These are phyloP conservation scores for Monilinia aucupariae DNA, from an alignment of 2,329 filamentous ascomycete species.

Conservation along the genomic window DNA sequence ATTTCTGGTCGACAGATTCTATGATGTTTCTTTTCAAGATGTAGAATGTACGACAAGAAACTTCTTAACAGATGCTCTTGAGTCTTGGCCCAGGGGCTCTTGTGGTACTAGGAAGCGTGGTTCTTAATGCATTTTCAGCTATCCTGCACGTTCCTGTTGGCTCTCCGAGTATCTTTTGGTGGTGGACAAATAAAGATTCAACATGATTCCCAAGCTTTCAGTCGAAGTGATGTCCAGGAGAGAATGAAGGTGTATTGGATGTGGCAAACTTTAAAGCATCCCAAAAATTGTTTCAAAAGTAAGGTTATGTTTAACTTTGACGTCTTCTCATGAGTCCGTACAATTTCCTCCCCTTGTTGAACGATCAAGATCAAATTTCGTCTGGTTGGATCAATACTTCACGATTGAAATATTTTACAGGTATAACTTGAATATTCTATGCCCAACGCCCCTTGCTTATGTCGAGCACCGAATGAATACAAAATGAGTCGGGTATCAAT, in stretches of 20 bases:
- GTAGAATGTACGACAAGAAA: too few species aligned
- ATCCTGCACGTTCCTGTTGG: not conserved
- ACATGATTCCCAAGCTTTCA: too few species aligned
- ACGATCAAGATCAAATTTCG: too few species aligned
- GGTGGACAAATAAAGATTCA: not conserved
- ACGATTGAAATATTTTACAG: not conserved
- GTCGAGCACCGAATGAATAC: constrained; percentile 6
- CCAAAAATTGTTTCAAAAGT: too few species aligned
- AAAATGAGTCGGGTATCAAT: constrained; percentile 16
- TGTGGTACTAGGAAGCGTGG: not conserved
- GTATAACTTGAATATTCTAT: not conserved
- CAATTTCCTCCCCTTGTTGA: too few species aligned
- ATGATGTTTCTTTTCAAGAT: constrained; percentile 15
- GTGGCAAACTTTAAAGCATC: too few species aligned
- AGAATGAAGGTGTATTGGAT: not conserved
- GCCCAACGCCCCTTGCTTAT: not conserved
- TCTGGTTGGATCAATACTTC: too few species aligned
- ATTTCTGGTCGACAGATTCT: constrained; percentile 28
- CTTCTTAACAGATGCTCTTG: too few species aligned
- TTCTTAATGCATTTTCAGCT: constrained; percentile 6
- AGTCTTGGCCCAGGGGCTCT: not conserved
- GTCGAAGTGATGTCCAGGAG: too few species aligned
- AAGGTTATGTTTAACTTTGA: too few species aligned
- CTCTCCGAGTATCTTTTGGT: not conserved
- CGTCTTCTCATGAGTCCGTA: too few species aligned